phyloP scores from a whole-genome alignment of 768 basidiomycete genomes.

The Rhizopogon salebrosus region DNA sequence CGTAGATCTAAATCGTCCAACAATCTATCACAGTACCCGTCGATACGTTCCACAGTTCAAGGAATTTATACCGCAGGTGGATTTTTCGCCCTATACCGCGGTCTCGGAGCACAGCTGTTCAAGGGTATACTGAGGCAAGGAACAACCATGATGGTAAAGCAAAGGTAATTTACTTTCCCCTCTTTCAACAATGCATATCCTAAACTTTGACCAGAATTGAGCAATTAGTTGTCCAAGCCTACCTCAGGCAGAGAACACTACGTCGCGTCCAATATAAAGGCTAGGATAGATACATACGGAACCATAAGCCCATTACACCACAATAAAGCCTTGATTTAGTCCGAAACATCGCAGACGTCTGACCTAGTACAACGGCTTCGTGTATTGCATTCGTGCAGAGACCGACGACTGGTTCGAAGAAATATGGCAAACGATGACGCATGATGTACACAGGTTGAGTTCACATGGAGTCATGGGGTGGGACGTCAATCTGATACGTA shows the following conservation, averaged over 20 bases:
- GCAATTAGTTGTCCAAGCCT: conserved; percentile 11
- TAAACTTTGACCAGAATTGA: conserved; percentile 8
- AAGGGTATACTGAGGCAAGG: conserved; percentile 57
- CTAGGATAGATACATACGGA: background rate
- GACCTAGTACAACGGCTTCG: background rate
- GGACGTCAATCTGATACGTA: no score
- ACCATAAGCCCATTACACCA: background rate
- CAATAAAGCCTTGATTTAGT: no score
- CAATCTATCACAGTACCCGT: conserved; percentile 6
- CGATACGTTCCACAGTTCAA: conserved; percentile 8
- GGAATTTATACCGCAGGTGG: conserved; percentile 17
- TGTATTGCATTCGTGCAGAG: background rate
- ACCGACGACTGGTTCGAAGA: background rate
- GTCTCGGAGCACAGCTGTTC: conserved; percentile 42
- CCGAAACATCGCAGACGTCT: no score
- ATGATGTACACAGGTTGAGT: no score
- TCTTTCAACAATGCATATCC: background rate
- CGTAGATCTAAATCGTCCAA: conserved; percentile 19
- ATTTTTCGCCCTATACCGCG: conserved; percentile 46
- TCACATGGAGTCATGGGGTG: no score
- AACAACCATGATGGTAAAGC: conserved; percentile 54
- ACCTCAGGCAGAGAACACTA: conserved; percentile 7
- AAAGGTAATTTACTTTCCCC: conserved; percentile 30
- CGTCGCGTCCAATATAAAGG: background rate
- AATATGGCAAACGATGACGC: no score